Conservation (phyloP, 2,329 filamentous ascomycete species). For the Tolypocladium inflatum region DNA sequence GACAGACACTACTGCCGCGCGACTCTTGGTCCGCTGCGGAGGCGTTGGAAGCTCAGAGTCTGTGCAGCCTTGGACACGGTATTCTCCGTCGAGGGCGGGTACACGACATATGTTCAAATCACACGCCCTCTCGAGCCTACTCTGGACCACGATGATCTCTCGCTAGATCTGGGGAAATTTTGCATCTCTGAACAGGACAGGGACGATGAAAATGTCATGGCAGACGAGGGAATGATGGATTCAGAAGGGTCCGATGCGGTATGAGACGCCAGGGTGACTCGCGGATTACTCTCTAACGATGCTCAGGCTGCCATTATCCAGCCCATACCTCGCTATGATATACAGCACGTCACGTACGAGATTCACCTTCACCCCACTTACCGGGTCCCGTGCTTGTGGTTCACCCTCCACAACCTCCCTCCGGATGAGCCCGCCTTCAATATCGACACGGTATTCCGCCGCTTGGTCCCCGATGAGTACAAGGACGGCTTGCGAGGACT, state of each 20-base stretch:
- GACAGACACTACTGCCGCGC: constrained; percentile 50
- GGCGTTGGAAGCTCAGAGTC: constrained; percentile 43
- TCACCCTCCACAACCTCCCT: constrained; percentile 52
- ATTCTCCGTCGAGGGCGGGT: constrained; percentile 31
- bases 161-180: constrained; percentile 34
- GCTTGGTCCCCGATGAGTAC: constrained; percentile 58
- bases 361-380: constrained; percentile 69
- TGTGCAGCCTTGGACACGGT: constrained; percentile 40
- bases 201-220: constrained; percentile 12
- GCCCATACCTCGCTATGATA: constrained; percentile 18
- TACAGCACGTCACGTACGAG: constrained; percentile 56
- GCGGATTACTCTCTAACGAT: constrained; percentile 4
- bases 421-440: constrained; percentile 46
- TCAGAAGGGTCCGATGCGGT: constrained; percentile 44
- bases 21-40: constrained; percentile 43
- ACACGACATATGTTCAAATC: constrained; percentile 46
- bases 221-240: constrained; percentile 38
- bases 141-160: constrained; percentile 34
- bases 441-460: constrained; percentile 61
- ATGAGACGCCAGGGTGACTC: constrained; percentile 9
- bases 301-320: constrained; percentile 30
- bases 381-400: constrained; percentile 66
- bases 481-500: constrained; percentile 49
- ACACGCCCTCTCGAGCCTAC: constrained; percentile 39
- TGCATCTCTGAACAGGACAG: constrained; percentile 25